phyloP scores from a whole-genome alignment of 177 flowering plant species.

The Vitis hybrid region DNA sequence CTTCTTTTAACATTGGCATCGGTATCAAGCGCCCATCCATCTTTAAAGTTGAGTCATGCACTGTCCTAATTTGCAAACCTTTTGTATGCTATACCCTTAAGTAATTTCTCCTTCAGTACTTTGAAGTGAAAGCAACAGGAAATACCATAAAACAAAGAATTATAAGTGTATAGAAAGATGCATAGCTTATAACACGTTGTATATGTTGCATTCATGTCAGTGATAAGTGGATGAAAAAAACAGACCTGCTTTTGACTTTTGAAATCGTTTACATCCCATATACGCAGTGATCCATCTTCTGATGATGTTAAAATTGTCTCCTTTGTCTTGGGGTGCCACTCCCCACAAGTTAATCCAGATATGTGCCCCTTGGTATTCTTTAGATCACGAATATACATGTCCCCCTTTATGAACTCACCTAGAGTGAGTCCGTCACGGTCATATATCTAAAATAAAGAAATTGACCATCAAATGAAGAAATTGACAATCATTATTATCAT shows the following conservation, averaged over 20 bases:
- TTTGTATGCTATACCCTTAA: too few species aligned
- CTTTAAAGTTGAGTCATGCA: too few species aligned
- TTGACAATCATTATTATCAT: not conserved
- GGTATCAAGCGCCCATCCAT: too few species aligned
- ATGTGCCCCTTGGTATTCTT: constrained; percentile 98
- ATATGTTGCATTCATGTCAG: not conserved
- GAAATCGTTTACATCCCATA: constrained; percentile 98
- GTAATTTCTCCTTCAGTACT: too few species aligned
- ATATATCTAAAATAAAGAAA: constrained; percentile 60
- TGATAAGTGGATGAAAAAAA: not conserved
- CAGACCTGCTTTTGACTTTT: constrained; percentile 91
- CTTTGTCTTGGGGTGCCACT: constrained; percentile 91
- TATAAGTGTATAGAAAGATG: not conserved
- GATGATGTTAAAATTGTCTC: constrained; percentile 95
- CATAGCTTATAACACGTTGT: not conserved
- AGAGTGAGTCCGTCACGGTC: constrained; percentile 96
- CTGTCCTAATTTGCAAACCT: too few species aligned
- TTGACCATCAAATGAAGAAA: not conserved
- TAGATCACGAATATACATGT: constrained; percentile 96
- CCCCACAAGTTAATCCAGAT: constrained; percentile 93
- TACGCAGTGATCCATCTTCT: constrained; percentile 93
- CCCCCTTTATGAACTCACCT: constrained; percentile 93
- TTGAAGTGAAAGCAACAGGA: not conserved
- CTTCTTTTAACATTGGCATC: too few species aligned
- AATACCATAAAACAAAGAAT: not conserved